A percentile compares a stretch with the other conserved stretches of the same genome.
Evolutionary conservation across 805 yeast genomes (phyloP).

Genomic region (Ogataea paradorogensis): DNA sequence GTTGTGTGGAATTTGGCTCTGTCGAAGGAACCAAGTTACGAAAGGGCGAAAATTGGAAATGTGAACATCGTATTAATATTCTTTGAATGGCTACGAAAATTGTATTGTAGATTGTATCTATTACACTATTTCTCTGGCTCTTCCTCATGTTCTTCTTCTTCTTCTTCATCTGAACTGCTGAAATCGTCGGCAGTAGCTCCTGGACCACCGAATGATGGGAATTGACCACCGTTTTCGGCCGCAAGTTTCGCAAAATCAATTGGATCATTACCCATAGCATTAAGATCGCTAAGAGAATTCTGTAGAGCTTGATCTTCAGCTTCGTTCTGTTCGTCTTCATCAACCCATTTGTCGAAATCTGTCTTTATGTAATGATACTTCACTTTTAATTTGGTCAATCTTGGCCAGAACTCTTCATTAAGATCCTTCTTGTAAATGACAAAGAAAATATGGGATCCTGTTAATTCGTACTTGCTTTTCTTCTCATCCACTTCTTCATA

Average conservation of each 20-base stretch:
- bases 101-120: conserved; percentile 1
- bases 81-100: not conserved
- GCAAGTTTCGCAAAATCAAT: conserved; percentile 30
- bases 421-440: conserved; percentile 67
- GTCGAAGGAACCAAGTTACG: conserved; percentile 12
- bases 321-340: conserved; percentile 95
- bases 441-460: conserved; percentile 63
- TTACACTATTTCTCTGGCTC: conserved; percentile 4
- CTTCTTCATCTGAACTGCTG: conserved; percentile 32
- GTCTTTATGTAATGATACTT: conserved; percentile 82
- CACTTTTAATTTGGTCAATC: conserved; percentile 83
- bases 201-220: conserved; percentile 42
- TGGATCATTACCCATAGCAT: conserved; percentile 23
- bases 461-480: conserved; percentile 52
- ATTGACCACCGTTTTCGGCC: conserved; percentile 44
- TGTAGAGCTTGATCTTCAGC: conserved; percentile 41
- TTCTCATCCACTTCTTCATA: conserved; percentile 71
- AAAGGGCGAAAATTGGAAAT: conserved; percentile 15
- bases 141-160: conserved; percentile 22
- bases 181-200: conserved; percentile 28
- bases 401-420: conserved; percentile 88
- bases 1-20: conserved; percentile 24
- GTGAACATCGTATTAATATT: conserved; percentile 13
- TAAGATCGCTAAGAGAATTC: conserved; percentile 22
- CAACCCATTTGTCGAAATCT: conserved; percentile 97